Percentiles rank a stretch among this genome's conserved stretches.
Conservation (phyloP, 257 asterid species). For the Mentha longifolia region DNA sequence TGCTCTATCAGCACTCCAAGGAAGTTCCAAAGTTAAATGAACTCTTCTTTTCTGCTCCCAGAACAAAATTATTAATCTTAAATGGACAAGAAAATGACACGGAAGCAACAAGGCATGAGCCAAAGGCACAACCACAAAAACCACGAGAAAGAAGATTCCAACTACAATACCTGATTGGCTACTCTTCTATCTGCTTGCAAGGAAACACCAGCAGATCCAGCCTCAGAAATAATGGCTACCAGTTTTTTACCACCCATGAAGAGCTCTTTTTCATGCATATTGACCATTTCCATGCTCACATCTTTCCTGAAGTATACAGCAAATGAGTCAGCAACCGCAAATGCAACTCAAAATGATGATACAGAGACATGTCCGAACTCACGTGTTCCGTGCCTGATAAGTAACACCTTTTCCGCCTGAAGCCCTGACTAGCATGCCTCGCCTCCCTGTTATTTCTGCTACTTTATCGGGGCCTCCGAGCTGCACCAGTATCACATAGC, state of each 20-base stretch:
- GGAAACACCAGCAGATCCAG: conserved; percentile 99
- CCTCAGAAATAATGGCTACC: conserved; percentile 96
- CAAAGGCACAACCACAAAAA: conserved; percentile 18
- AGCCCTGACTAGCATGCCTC: conserved; percentile 93
- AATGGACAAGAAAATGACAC: conserved; percentile 32
- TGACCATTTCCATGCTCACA: conserved; percentile 97
- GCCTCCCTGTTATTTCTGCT: conserved; percentile 96
- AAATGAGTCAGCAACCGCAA: conserved; percentile 34
- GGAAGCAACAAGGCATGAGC: conserved; percentile 15
- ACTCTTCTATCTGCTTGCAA: conserved; percentile 99
- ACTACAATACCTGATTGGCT: conserved; percentile 72
- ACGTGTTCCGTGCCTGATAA: conserved; percentile 97
- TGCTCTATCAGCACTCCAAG: conserved; percentile 99
- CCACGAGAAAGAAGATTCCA: conserved; percentile 21
- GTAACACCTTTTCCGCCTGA: conserved; percentile 95
- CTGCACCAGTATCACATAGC: conserved; percentile 49
- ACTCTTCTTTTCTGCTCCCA: conserved; percentile 87
- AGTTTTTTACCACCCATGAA: conserved; percentile 95
- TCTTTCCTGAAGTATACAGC: conserved; percentile 68
- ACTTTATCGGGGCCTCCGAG: conserved; percentile 97
- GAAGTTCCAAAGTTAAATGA: conserved; percentile 93
- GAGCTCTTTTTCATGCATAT: conserved; percentile 94
- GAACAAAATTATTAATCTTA: conserved; percentile 37
- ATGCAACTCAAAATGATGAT: conserved; percentile 27
- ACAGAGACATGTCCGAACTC: conserved; percentile 47